These are phyloP conservation scores for Coemansia sp. DNA, from an alignment of 192 early-diverging fungal species.

Conservation along the genomic window DNA sequence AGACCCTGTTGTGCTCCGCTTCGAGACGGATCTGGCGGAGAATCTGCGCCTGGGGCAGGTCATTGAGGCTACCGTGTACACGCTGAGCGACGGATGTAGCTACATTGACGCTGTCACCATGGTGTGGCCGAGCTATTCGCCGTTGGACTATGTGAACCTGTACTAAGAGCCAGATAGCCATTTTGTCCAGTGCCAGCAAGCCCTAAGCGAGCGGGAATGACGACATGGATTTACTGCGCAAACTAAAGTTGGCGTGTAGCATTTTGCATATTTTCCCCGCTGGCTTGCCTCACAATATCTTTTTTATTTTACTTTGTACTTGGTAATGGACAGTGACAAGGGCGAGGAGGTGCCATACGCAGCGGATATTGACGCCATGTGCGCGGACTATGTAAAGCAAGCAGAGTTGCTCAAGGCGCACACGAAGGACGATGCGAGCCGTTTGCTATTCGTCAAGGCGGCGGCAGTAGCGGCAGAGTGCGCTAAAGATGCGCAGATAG, in stretches of 20 bases:
- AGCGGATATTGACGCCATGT: constrained; percentile 35
- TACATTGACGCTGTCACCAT: constrained; percentile 51
- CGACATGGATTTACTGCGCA: constrained; percentile 3
- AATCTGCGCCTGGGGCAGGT: constrained; percentile 30
- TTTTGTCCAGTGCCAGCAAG: constrained; percentile 1
- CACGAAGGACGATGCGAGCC: constrained; percentile 7
- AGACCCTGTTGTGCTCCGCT: constrained; percentile 19
- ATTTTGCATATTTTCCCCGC: neutral
- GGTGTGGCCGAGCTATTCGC: constrained; percentile 55
- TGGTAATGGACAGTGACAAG: neutral
- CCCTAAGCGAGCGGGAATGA: neutral
- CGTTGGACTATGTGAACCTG: constrained; percentile 33
- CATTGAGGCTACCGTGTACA: constrained; percentile 45
- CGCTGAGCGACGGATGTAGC: constrained; percentile 29
- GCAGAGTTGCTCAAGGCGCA: constrained; percentile 21
- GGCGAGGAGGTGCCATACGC: neutral
- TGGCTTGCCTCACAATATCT: neutral
- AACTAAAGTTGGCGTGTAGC: neutral
- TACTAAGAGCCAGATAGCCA: neutral
- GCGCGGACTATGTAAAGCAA: constrained; percentile 38
- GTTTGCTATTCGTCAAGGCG: constrained; percentile 26
- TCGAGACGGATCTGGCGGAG: constrained; percentile 20
- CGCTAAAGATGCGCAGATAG: neutral
- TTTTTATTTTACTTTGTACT: neutral
- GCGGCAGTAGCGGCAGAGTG: constrained; percentile 10